Evolutionary conservation across 2,329 filamentous ascomycete species (phyloP), one percentile per base, ranked within the genome.

Genomic region (Pseudogymnoascus sp.): DNA sequence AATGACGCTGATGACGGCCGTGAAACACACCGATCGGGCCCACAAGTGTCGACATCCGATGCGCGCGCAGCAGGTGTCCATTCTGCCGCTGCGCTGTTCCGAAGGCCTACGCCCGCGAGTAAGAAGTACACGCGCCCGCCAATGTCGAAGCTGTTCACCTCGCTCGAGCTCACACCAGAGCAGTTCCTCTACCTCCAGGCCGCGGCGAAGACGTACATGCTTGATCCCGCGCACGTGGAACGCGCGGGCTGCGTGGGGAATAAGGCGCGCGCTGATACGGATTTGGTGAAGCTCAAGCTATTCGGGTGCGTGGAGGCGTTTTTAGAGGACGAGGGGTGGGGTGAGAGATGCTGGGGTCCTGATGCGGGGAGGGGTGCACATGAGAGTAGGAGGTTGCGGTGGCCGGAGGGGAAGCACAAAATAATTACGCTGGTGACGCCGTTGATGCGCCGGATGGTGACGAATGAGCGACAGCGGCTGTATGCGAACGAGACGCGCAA

Each of bases 181-280:
- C 63, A 67, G 35, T 74, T 72, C 59, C 63, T 72, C 12, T 63
- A 65, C 12, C 63, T 74, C n/a, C 70, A 73, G 65, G 66, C 67
- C 44, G 69, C 67, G 23, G 72, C 70, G n/a, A 74, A 73, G 63
- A 21, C 53, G 3, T 74, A 69, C 53, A 73, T 74, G 72, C 64
- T 73, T 28, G 70, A 73, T 53, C 61, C 65, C 21, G 60, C 61
- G n/a, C 63, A 71, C 50, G 71, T 70, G 7, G 71, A 74, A 50
- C 64, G 72, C 64, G 64, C 62, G 16, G 67, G 69, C 3, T 70
- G 66, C 40, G 67, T 73, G 16, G 72, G 70, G 21, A 67, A 25
- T 11, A 68, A 65, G 59, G 60, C 59, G n/a, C 66, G 61, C 25
- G 67, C 64, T 11, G 69, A 71, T 44, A 68, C 63, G 6, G 70